Percentiles rank a stretch among this genome's conserved stretches.
These are phyloP conservation scores for Cyclostephanos tholiformis DNA, from an alignment of 108 stramenopile genomes.

Conservation along the genomic window DNA sequence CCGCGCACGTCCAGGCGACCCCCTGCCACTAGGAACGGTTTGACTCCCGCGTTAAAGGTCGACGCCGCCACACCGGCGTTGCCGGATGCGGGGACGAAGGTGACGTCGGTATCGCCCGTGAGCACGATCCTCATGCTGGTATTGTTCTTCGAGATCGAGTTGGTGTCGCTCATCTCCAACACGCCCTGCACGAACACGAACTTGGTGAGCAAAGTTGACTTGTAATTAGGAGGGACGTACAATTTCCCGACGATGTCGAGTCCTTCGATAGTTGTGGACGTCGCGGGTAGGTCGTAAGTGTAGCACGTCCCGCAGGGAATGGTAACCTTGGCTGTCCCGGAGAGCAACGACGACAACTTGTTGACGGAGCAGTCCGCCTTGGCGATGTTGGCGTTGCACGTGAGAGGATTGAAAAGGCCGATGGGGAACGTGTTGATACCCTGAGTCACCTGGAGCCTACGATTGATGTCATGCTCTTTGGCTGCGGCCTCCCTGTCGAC, in stretches of 20 bases:
- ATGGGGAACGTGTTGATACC: slow-evolving; percentile 15
- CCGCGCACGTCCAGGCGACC: slow-evolving; percentile 58
- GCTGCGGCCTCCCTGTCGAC: neutral
- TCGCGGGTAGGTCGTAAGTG: slow-evolving; percentile 24
- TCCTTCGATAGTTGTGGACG: slow-evolving; percentile 36
- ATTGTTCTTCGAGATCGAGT: slow-evolving; percentile 44
- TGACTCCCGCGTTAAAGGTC: slow-evolving; percentile 56
- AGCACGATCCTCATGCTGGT: slow-evolving; percentile 54
- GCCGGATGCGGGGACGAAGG: slow-evolving; percentile 45
- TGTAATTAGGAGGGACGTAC: slow-evolving; percentile 46
- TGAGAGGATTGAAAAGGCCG: slow-evolving; percentile 30
- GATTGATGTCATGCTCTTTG: neutral
- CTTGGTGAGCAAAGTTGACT: slow-evolving; percentile 54
- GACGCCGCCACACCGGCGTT: slow-evolving; percentile 31
- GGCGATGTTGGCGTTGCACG: slow-evolving; percentile 29
- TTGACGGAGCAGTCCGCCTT: slow-evolving; percentile 6
- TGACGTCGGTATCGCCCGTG: slow-evolving; percentile 40
- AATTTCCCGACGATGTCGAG: slow-evolving; percentile 63
- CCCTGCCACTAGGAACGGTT: slow-evolving; percentile 70
- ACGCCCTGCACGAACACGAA: slow-evolving; percentile 73
- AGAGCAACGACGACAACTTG: slow-evolving; percentile 25
- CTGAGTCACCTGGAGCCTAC: neutral
- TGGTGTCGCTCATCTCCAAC: slow-evolving; percentile 54
- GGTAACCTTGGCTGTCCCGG: slow-evolving; percentile 2
- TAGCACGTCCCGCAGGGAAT: slow-evolving; percentile 39